Base-by-base conservation (phyloP, 208 protist species). In the Wallacemonas sp. region DNA sequence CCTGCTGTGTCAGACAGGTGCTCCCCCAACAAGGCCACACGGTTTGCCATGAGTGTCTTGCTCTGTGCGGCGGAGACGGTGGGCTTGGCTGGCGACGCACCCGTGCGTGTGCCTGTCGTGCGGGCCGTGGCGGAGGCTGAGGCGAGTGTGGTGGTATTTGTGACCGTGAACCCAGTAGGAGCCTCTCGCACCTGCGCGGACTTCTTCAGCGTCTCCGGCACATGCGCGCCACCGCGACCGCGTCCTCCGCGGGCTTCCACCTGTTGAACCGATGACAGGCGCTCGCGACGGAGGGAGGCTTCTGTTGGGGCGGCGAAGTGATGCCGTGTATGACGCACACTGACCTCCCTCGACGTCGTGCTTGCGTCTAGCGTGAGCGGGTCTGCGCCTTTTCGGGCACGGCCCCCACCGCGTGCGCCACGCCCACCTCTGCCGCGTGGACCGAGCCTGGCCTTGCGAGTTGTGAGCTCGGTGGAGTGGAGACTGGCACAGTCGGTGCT, bases 251-350 rank as follows among this genome's bases (percentile, higher is more conserved):
- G 51, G 12, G 9, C 8, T 19, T 33, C 51, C 15, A 38, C 51
- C 0, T 27, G 8, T 31, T 58, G 51, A 2, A 1, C 17, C 4
- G 51, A n/a, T n/a, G 51, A 58, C 12, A 58, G 51, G n/a, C 51
- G n/a, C 28, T 58, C 51, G 11, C 51, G 51, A 27, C 51, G 51
- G 9, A 38, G 4, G 12, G 51, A 33, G 28, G 51, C 51, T n/a
- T 58, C 51, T n/a, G 51, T 42, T 21, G 51, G 51, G 31, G 51
- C 51, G 15, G 51, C 51, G n/a, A 58, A 58, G 51, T 21, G 30
- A 11, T 17, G 51, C 26, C 51, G 30, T 6, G 30, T 8, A 14
- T 21, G 15, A 17, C 51, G 51, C 30, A 6, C 51, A 15, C 36
- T 22, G 6, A 19, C 2, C 12, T 8, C 30, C 28, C 41, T 34